Percentiles rank a stretch among this genome's conserved stretches.
These are phyloP conservation scores for Elsinoe perseae DNA, from an alignment of 2,329 filamentous ascomycete species.

Conservation along the genomic window DNA sequence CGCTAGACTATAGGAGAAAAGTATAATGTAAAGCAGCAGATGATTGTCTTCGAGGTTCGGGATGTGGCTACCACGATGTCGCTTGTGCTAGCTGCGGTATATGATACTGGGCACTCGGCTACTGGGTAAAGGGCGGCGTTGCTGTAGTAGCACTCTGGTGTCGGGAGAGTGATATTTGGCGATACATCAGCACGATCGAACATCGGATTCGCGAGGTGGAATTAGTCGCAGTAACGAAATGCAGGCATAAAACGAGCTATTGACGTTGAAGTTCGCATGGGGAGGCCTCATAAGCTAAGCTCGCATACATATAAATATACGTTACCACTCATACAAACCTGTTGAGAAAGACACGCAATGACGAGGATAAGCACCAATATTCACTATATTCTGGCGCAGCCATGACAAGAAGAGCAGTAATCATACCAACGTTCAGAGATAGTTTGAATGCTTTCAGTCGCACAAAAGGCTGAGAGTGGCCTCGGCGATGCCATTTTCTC, in stretches of 20 bases:
- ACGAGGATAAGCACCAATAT: too few relatives aligned
- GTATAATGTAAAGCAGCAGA: not conserved
- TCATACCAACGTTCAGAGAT: too few relatives aligned
- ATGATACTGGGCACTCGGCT: not conserved
- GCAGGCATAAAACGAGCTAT: not conserved
- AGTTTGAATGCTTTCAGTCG: too few relatives aligned
- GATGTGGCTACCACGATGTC: not conserved
- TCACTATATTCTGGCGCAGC: too few relatives aligned
- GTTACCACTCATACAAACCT: not conserved
- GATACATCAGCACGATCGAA: not conserved
- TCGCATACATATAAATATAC: not conserved
- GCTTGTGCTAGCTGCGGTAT: not conserved
- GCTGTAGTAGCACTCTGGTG: not conserved
- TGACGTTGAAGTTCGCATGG: not conserved
- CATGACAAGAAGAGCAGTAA: too few relatives aligned
- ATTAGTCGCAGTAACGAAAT: not conserved
- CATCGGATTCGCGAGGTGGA: not conserved
- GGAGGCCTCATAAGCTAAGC: not conserved
- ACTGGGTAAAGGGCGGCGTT: not conserved
- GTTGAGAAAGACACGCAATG: too few relatives aligned
- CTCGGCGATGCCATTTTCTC: not conserved
- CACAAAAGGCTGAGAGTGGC: not conserved
- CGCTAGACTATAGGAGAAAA: not conserved
- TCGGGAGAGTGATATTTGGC: not conserved
- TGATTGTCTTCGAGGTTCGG: not conserved